A percentile compares a stretch with the other conserved stretches of the same genome.
phyloP scores from a whole-genome alignment of 306 rosid genomes.

The Gleditsia sinensis region DNA sequence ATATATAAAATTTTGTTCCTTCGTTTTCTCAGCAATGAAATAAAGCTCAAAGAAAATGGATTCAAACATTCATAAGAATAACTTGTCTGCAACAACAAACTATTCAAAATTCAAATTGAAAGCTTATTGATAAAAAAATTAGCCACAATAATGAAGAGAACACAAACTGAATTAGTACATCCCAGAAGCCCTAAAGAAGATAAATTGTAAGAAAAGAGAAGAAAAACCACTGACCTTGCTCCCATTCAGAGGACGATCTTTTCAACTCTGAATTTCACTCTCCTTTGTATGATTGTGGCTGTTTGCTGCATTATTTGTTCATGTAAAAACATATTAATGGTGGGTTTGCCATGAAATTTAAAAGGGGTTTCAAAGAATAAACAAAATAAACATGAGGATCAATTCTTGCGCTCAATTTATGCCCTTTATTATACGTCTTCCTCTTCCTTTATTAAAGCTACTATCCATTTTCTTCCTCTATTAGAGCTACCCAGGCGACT shows the following conservation, averaged over 20 bases:
- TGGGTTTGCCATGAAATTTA: neutral
- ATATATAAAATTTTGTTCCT: constrained; percentile 26
- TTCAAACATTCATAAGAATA: constrained; percentile 35
- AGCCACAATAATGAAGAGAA: neutral
- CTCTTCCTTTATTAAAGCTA: too few relatives aligned
- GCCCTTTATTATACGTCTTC: too few relatives aligned
- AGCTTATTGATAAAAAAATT: neutral
- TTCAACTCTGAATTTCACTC: constrained; percentile 28
- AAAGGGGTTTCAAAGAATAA: neutral
- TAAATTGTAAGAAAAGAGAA: constrained; percentile 15
- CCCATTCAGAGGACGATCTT: constrained; percentile 38
- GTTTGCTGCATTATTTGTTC: neutral
- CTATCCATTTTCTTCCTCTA: too few relatives aligned
- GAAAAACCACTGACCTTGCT: constrained; percentile 51
- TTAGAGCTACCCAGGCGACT: too few relatives aligned
- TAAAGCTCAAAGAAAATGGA: constrained; percentile 34
- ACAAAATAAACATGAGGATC: too few relatives aligned
- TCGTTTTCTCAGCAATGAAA: constrained; percentile 52
- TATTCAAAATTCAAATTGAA: constrained; percentile 17
- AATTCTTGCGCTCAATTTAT: too few relatives aligned
- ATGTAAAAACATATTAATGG: neutral
- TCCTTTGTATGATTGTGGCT: constrained; percentile 32
- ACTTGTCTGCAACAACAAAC: constrained; percentile 28
- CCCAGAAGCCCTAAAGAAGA: neutral
- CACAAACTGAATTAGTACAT: constrained; percentile 3